A percentile compares a stretch with the other conserved stretches of the same genome.
phyloP scores from a whole-genome alignment of 2,329 filamentous ascomycete species.

The Orbilia quercus region DNA sequence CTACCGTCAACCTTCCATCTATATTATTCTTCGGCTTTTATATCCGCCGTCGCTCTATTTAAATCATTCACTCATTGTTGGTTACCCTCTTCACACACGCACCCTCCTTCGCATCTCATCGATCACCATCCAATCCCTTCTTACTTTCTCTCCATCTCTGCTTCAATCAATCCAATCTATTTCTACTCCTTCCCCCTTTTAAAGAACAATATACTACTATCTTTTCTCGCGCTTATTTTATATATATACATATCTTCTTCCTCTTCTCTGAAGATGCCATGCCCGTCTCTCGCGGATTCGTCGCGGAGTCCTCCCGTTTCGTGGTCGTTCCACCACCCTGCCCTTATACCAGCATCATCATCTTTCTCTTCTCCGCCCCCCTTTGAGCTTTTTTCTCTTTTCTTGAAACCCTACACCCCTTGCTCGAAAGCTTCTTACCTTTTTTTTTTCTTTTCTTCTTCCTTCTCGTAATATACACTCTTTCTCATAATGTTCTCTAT shows the following conservation, averaged over 20 bases:
- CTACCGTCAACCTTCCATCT: constrained; percentile 9
- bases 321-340: constrained; percentile 24
- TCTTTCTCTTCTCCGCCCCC: constrained; percentile 42
- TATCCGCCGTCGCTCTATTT: constrained; percentile 18
- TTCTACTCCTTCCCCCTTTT: too few species aligned
- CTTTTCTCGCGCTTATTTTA: constrained; percentile 48
- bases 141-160: constrained; percentile 55
- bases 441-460: constrained; percentile 25
- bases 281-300: constrained; percentile 41
- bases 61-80: constrained; percentile 52
- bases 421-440: constrained; percentile 3
- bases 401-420: constrained; percentile 12
- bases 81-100: constrained; percentile 51
- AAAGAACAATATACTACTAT: constrained; percentile 43
- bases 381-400: constrained; percentile 26
- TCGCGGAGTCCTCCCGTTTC: constrained; percentile 42
- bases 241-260: constrained; percentile 56
- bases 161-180: constrained; percentile 10
- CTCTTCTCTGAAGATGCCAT: constrained; percentile 49
- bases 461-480: constrained; percentile 36
- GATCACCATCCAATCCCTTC: constrained; percentile 45
- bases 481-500: constrained; percentile 57
- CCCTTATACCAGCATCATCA: constrained; percentile 36
- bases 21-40: constrained; percentile 15
- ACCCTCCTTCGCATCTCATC: constrained; percentile 38